phyloP scores from a whole-genome alignment of 441 rosid genomes.

The Adansonia gregorii region DNA sequence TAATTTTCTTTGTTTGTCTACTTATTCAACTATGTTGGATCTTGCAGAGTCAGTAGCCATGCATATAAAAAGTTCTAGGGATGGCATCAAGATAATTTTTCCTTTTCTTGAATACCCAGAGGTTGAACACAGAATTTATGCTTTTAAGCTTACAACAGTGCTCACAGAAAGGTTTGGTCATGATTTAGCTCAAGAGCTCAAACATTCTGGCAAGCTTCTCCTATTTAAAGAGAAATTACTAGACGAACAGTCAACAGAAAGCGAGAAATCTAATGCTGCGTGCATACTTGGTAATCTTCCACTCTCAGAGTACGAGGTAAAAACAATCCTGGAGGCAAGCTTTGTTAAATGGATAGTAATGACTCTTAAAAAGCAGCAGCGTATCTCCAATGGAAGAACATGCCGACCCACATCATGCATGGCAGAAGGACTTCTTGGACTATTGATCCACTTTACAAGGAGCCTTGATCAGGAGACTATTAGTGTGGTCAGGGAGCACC shows the following conservation, averaged over 20 bases:
- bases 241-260: constrained; percentile 36
- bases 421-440: constrained; percentile 44
- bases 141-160: constrained; percentile 39
- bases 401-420: constrained; percentile 35
- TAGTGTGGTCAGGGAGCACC: constrained; percentile 29
- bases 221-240: constrained; percentile 37
- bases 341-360: constrained; percentile 39
- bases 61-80: constrained; percentile 32
- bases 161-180: constrained; percentile 37
- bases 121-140: constrained; percentile 37
- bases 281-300: constrained; percentile 45
- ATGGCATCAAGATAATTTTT: constrained; percentile 37
- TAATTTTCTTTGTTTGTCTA: not conserved
- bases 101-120: constrained; percentile 37
- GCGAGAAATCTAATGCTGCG: constrained; percentile 47
- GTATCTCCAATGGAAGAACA: constrained; percentile 27
- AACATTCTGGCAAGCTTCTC: constrained; percentile 29
- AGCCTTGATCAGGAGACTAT: constrained; percentile 30
- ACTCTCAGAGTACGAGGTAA: constrained; percentile 34
- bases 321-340: constrained; percentile 36
- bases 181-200: constrained; percentile 37
- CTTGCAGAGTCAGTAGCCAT: constrained; percentile 40
- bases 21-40: constrained; percentile 6
- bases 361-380: constrained; percentile 29
- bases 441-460: constrained; percentile 41